These are phyloP conservation scores for Chaetoceros tenuissimus DNA, from an alignment of 108 stramenopile genomes.

Conservation along the genomic window DNA sequence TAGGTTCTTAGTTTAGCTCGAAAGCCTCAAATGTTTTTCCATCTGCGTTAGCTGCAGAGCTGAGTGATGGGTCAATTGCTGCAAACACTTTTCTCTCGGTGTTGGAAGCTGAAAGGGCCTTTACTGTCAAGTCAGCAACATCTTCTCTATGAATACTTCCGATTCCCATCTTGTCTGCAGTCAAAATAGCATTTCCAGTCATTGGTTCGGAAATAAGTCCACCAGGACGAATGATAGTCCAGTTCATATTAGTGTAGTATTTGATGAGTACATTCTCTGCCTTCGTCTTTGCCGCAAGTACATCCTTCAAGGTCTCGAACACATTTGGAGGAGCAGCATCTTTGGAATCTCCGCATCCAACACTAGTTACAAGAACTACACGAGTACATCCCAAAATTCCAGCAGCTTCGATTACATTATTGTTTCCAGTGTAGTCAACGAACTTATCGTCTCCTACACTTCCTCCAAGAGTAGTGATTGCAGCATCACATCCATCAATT, in stretches of 20 bases:
- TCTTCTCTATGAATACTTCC: conserved; percentile 89
- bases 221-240: conserved; percentile 95
- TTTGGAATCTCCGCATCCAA: conserved; percentile 84
- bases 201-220: conserved; percentile 64
- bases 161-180: conserved; percentile 76
- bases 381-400: conserved; percentile 92
- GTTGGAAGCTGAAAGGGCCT: conserved; percentile 46
- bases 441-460: conserved; percentile 38
- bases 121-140: conserved; percentile 73
- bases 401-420: conserved; percentile 93
- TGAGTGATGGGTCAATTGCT: conserved; percentile 69
- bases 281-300: conserved; percentile 48
- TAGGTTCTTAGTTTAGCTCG: conserved; percentile 20
- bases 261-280: conserved; percentile 81
- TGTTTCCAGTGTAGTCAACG: conserved; percentile 90
- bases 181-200: conserved; percentile 82
- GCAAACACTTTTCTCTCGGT: conserved; percentile 64
- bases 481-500: conserved; percentile 95
- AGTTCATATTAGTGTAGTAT: conserved; percentile 92
- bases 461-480: conserved; percentile 90
- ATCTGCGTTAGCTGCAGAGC: conserved; percentile 32
- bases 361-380: conserved; percentile 82
- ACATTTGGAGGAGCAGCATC: conserved; percentile 76
- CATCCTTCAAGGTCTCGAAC: conserved; percentile 75
- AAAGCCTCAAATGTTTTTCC: conserved; percentile 44